Conservation (phyloP, 2,329 filamentous ascomycete genomes). For the Laburnicola sp. region DNA sequence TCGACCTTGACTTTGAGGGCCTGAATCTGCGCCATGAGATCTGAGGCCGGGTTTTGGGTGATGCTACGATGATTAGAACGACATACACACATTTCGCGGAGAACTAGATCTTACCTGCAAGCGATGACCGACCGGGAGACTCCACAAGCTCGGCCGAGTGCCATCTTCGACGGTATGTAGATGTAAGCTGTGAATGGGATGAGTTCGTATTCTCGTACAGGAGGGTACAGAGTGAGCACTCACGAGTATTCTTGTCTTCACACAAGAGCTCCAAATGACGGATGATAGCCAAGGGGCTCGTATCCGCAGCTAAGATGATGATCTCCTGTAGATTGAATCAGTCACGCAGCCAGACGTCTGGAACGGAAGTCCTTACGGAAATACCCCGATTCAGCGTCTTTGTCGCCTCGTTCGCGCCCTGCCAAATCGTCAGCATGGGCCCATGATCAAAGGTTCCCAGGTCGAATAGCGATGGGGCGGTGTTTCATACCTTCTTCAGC, state of each 20-base stretch:
- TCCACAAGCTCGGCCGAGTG: constrained; percentile 65
- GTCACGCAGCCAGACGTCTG: too few species aligned
- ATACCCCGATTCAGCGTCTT: constrained; percentile 92
- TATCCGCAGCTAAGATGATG: constrained; percentile 80
- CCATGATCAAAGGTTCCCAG: background rate
- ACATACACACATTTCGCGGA: background rate
- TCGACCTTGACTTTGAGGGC: constrained; percentile 94
- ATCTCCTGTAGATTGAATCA: constrained; percentile 59
- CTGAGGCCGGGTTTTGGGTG: constrained; percentile 66
- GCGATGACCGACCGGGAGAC: constrained; percentile 6
- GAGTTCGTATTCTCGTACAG: constrained; percentile 54
- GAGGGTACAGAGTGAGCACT: background rate
- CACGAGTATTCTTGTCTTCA: constrained; percentile 1
- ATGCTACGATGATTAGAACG: constrained; percentile 68
- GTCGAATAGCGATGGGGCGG: background rate
- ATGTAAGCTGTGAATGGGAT: constrained; percentile 71
- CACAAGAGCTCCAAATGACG: constrained; percentile 72
- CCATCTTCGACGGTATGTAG: constrained; percentile 75
- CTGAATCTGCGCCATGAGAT: constrained; percentile 85
- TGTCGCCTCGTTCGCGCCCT: constrained; percentile 59
- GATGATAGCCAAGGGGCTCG: constrained; percentile 76
- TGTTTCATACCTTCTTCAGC: constrained; percentile 54
- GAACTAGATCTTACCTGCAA: background rate
- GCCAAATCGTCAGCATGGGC: too few species aligned
- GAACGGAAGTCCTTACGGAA: constrained; percentile 41